Base-by-base conservation (phyloP, 163 green algal genomes). In the Prototheca wickerhamii region DNA sequence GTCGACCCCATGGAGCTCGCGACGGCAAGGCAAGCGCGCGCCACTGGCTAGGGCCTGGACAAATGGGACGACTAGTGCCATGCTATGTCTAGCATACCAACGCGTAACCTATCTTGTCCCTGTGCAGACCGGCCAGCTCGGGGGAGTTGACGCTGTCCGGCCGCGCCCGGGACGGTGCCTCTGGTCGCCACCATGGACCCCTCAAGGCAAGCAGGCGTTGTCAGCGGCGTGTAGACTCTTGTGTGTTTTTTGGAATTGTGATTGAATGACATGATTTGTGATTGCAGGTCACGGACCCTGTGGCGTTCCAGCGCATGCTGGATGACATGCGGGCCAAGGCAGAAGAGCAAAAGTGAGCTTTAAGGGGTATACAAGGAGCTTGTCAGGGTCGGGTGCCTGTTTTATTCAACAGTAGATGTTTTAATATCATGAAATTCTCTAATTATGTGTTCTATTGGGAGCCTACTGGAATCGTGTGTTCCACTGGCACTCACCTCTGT, bases 281-380 rank as follows among this genome's bases (percentile, higher is more conserved):
- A 10, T 32, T 84, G 25, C 60, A 78, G 26, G 57, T 83, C 37
- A 84, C 75, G 4, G 70, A 83, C 53, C 76, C 76, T 10, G 60
- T 40, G 5, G 76, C 76, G 3, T 76, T 83, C 43, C 33, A 57
- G 26, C 32, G 63, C 4, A 51, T 83, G 21, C 69, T 76, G 58
- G 60, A 23, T 1, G 53, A 83, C 10, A 84, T 83, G 76, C 40
- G 49, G 15, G 35, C 31, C 33, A 70, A 83, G 17, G 65, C 75
- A 17, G 60, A 76, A n/a, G 50, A 80, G 63, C 75, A 82, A 50
- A 65, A 40, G 62, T 67, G 63, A 3, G 59, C 26, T 21, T 12
- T 44, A 44, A 21, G 37, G 10, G 10, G n/a, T n/a, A n/a, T n/a
- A n/a, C n/a, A n/a, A n/a, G 10, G 7, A 12, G 37, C 4, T 58